Evolutionary conservation across 2,329 filamentous ascomycete species (phyloP), one percentile per base, ranked within the genome.

Genomic region (Venturiaceae sp.): DNA sequence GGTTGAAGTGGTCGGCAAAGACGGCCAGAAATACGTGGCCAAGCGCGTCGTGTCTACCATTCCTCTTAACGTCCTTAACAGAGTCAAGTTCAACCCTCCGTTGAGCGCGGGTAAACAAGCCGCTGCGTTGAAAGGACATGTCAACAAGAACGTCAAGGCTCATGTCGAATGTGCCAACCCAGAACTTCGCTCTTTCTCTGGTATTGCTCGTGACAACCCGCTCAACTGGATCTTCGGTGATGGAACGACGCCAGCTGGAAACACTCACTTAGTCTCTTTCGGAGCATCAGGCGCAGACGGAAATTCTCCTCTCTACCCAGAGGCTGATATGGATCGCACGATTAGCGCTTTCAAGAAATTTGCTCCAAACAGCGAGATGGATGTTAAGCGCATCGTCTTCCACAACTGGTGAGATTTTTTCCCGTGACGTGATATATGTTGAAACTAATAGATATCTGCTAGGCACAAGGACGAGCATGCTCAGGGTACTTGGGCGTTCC

Each of bases 201-300:
- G 73, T 2, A 69, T 78, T 2, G 71, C 70, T 11, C 75, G 76
- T 0, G 8, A 55, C 26, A 77, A 77, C 19, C 69, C 71, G 16
- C 67, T 80, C 0, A 67, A 70, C 3, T 78, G 75, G 50, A 73
- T 68, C 0, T 71, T 77, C 5, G 77, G 73, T 0, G 77, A 80
- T 58, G 77, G 77, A 0, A 69, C 70, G 0, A 37, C 53, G 13
- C 53, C 53, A 11, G 53, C 30, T 11, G 53, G 53, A 5, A 78
- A 79, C 39, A 77, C 76, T 0, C 77, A 80, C 34, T 64, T 79
- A 1, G 77, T 80, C 0, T 69, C 70, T 1, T 79, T 80, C 54
- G 76, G 77, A 0, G 72, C 71, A 0, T 62, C 69, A 2, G 74
- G 74, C n/a, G 13, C 30, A n/a, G 74, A 77, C 37, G 33, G 33